Evolutionary conservation across 441 rosid species (phyloP), one percentile per base, ranked within the genome.

Genomic region (Bocquillonia castaneifolia): DNA sequence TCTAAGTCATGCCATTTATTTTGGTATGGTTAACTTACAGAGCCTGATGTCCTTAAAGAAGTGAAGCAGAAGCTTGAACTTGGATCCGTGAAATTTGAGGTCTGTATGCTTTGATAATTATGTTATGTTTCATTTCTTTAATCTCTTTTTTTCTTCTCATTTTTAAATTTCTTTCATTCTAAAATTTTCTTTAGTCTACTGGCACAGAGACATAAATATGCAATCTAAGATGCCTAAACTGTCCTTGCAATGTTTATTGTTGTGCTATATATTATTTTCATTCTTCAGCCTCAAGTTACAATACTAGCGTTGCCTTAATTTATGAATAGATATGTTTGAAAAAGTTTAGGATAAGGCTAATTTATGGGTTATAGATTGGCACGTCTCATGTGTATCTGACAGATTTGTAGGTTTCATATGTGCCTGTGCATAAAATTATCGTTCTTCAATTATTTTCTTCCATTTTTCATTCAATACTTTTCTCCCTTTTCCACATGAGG

Each of bases 1-100:
- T 56, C 57, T 6, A 62, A 61, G 37, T 52, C 39, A 17, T 13
- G 2, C 18, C 67, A 57, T 55, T 25, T 44, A 64, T 57, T 58
- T 73, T 66, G 54, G 36, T 37, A 34, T 73, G 53, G 59, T 70
- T 59, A 50, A 75, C 73, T 71, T 84, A 83, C 91, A 94, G 99
- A 94, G 81, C 97, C 92, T 77, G 99, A 91, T 80, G 92, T 91
- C 67, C 81, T 79, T 53, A 91, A 79, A 79, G 99, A 94, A 84
- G 96, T 94, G 76, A 94, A 86, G 84, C 93, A 80, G 82, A 94
- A 91, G 81, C 82, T 91, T 74, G 97, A 88, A 75, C 86, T 88
- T 74, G 99, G 96, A 68, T 73, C 91, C 59, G 97, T 94, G 76
- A 94, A 91, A 80, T 90, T 91, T 81, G 96, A 94, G 99, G 97